Conservation (phyloP, 2,329 filamentous ascomycete species). For the Corynespora cassiicola region DNA sequence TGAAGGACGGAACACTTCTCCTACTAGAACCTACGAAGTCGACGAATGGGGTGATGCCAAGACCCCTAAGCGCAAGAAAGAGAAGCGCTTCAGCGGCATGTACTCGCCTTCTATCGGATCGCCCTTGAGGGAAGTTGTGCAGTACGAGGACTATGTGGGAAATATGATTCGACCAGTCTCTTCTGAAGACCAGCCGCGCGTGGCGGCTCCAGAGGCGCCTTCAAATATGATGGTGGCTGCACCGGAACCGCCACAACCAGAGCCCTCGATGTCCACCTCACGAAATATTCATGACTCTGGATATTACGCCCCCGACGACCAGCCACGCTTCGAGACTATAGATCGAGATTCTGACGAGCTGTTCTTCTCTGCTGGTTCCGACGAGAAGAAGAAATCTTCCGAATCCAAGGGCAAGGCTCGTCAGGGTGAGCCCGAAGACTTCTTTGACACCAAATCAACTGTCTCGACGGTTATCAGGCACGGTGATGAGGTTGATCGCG, state of each 20-base stretch:
- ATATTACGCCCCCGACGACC: constrained; percentile 41
- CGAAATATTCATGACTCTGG: constrained; percentile 37
- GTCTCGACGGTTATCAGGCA: too few species aligned
- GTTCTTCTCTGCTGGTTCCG: constrained; percentile 40
- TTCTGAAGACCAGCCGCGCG: constrained; percentile 18
- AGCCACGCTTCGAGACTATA: constrained; percentile 14
- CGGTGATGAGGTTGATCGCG: too few species aligned
- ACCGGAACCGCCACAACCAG: constrained; percentile 6
- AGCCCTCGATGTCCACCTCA: constrained; percentile 13
- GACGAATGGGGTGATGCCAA: constrained; percentile 43
- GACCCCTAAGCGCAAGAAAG: constrained; percentile 54
- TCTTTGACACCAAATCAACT: constrained; percentile 23
- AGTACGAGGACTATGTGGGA: constrained; percentile 52
- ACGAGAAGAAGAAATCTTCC: constrained; percentile 35
- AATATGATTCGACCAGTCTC: constrained; percentile 7
- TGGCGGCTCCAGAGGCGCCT: constrained; percentile 23
- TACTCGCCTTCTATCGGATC: constrained; percentile 52
- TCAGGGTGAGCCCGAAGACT: constrained; percentile 22
- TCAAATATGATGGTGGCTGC: constrained; percentile 19
- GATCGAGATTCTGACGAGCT: constrained; percentile 41
- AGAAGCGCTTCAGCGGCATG: constrained; percentile 53
- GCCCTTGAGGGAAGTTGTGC: constrained; percentile 52
- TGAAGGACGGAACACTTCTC: constrained; percentile 27
- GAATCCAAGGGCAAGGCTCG: constrained; percentile 24
- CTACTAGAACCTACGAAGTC: constrained; percentile 42